Evolutionary conservation across 129 eudicot genomes (phyloP).

Genomic region (Cynara cardunculus): DNA sequence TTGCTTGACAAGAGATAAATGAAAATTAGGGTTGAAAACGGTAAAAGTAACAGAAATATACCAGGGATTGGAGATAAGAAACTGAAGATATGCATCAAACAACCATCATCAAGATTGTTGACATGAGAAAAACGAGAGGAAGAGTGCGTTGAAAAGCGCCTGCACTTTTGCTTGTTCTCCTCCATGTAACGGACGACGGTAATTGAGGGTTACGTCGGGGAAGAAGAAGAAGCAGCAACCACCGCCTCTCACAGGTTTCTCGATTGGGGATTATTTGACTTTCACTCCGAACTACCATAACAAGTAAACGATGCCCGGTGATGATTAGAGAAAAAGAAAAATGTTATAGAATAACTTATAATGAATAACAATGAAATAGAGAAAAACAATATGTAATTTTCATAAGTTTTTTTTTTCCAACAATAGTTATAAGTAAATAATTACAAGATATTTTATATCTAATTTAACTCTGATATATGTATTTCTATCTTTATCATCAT

Average conservation of each 20-base stretch:
- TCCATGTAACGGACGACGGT: constrained; percentile 17
- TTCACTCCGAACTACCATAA: background rate
- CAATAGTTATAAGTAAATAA: too few species aligned
- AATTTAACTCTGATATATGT: too few species aligned
- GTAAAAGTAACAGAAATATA: background rate
- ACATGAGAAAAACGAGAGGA: constrained; percentile 30
- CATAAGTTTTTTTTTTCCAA: too few species aligned
- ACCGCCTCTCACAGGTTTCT: constrained; percentile 20
- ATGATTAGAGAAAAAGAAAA: too few species aligned
- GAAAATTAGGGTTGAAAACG: constrained; percentile 13
- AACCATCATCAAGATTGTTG: constrained; percentile 82
- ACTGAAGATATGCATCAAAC: constrained; percentile 93
- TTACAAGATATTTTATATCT: too few species aligned
- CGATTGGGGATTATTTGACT: background rate
- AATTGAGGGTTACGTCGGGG: background rate
- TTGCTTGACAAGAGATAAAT: background rate
- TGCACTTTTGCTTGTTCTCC: constrained; percentile 19
- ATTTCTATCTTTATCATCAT: too few species aligned
- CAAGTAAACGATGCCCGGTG: background rate
- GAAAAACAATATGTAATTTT: too few species aligned
- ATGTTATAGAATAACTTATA: too few species aligned
- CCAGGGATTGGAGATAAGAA: constrained; percentile 96
- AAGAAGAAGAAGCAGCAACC: constrained; percentile 22
- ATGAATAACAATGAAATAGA: too few species aligned
- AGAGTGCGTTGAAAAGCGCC: constrained; percentile 11